A percentile compares a stretch with the other conserved stretches of the same genome.
phyloP scores from a whole-genome alignment of 2,329 filamentous ascomycete genomes.

The Microsporum ferrugineum region DNA sequence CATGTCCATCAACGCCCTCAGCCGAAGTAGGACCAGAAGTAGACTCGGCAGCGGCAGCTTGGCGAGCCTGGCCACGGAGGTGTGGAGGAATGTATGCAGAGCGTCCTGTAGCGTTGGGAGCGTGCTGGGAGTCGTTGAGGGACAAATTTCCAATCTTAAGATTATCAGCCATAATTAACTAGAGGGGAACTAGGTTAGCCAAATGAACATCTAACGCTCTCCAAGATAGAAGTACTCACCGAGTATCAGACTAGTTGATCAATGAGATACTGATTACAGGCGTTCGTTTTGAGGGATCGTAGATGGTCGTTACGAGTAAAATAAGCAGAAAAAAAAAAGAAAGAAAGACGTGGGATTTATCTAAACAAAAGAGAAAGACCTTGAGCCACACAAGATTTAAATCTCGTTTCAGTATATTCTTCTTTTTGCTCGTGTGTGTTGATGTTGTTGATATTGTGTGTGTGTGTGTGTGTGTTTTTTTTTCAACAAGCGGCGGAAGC shows the following conservation, averaged over 20 bases:
- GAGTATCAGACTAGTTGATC: not conserved
- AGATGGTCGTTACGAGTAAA: conserved; percentile 1
- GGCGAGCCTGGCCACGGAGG: conserved; percentile 36
- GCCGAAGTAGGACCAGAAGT: conserved; percentile 22
- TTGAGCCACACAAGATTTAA: conserved; percentile 12
- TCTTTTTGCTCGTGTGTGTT: not conserved
- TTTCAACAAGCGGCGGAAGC: not conserved
- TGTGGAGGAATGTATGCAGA: conserved; percentile 57
- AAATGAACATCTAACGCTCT: not conserved
- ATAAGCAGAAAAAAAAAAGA: conserved; percentile 6
- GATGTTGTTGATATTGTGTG: not conserved
- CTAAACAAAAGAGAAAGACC: conserved; percentile 21
- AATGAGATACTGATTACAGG: not conserved
- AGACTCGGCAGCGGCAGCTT: not conserved
- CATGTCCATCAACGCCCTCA: conserved; percentile 29
- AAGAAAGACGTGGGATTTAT: conserved; percentile 13
- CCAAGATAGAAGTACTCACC: not conserved
- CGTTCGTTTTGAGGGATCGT: not conserved
- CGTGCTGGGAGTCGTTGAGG: conserved; percentile 53
- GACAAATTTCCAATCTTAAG: conserved; percentile 47
- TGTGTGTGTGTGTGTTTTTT: not conserved
- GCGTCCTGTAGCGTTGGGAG: conserved; percentile 42
- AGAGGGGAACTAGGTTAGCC: no score
- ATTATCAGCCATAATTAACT: conserved; percentile 39
- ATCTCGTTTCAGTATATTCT: not conserved